Percentiles rank a stretch among this genome's conserved stretches.
phyloP scores from a whole-genome alignment of 768 basidiomycete genomes.

The Rhodotorula diobovata region DNA sequence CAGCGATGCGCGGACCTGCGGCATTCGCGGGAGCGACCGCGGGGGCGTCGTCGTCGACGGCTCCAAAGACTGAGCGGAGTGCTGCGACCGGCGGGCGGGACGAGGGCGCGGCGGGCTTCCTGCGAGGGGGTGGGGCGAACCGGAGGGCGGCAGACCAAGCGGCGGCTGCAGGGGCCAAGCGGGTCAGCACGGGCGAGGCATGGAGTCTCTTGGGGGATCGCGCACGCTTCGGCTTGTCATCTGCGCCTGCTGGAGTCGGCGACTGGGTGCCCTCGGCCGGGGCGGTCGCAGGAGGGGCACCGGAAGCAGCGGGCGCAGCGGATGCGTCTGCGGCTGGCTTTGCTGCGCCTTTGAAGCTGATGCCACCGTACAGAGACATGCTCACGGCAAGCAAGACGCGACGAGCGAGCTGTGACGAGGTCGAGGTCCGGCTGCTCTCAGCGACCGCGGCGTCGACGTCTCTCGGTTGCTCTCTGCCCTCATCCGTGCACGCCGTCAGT shows the following conservation, averaged over 20 bases:
- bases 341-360: slow-evolving; percentile 6
- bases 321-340: neutral
- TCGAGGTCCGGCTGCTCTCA: neutral
- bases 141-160: slow-evolving; percentile 36
- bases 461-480: no score
- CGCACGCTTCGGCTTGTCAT: slow-evolving; percentile 28
- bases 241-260: neutral
- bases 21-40: neutral
- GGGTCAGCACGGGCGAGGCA: neutral
- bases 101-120: slow-evolving; percentile 3
- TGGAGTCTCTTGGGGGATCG: neutral
- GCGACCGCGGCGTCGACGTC: no score
- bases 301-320: neutral
- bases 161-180: neutral
- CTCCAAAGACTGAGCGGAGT: slow-evolving; percentile 13
- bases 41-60: slow-evolving; percentile 7
- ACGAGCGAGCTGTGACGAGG: neutral
- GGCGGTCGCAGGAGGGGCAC: neutral
- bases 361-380: slow-evolving; percentile 31
- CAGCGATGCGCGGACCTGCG: neutral
- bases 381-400: neutral
- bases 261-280: neutral
- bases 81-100: slow-evolving; percentile 2
- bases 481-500: no score
- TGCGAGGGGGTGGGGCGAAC: slow-evolving; percentile 33